Base-by-base conservation (phyloP, 495 filamentous ascomycete genomes). In the Penicillium dipodomyicola region DNA sequence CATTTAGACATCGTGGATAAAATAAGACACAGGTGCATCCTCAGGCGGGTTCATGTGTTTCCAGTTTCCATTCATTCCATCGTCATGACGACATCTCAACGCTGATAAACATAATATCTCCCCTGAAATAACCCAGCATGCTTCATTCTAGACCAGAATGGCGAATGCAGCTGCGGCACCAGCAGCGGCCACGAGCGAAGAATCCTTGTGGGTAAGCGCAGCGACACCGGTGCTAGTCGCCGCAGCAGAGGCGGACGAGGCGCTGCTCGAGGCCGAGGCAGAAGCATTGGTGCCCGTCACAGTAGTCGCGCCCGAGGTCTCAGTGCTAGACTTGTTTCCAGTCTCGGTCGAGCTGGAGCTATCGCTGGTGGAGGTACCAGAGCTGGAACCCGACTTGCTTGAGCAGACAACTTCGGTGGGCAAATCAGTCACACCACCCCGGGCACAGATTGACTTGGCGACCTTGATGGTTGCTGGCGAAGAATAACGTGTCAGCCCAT, bases 381-480 rank as follows among this genome's bases (percentile, higher is more conserved):
- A 64, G 45, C 35, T 57, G 9, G 57, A 43, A 15, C 55, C 59
- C 17, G 56, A 61, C 55, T 52, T n/a, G 67, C 56, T 65, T 1
- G 75, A 54, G 57, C 76, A 78, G 41, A 50, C 63, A 20, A 75
- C 68, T 44, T 65, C 46, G 48, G 49, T 54, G 54, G 77, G 77
- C 5, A 82, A 60, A 49, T 72, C 62, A 19, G 64, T 73, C 33
- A 80, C 66, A 6, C 77, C 76, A 40, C 68, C 70, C 22, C 58
- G 51, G 8, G 63, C 64, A 63, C 85, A 88, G 57, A 87, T 67
- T 1, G 70, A 50, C 43, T 72, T 60, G 39, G 81, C 78, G 47
- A 77, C 77, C 22, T 80, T 59, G 57, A 84, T 70, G 12, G 77
- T 80, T n/a, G 66, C 80, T 84, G 29, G 12, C 4, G 25, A 41